These are phyloP conservation scores for Scutellaria minor DNA, from an alignment of 257 asterid genomes.

Conservation along the genomic window DNA sequence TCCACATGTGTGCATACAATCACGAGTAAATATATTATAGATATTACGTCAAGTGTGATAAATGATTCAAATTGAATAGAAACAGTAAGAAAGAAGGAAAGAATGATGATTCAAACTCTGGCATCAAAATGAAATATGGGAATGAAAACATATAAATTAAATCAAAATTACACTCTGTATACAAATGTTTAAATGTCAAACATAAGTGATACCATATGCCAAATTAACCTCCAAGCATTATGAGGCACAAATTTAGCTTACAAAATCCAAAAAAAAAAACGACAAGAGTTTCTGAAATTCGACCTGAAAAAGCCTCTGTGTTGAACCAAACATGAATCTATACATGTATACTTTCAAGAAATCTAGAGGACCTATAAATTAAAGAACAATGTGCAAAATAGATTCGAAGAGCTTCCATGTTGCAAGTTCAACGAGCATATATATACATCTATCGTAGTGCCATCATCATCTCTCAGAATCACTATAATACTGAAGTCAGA, in stretches of 20 bases:
- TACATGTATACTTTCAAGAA: conserved; percentile 40
- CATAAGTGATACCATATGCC: conserved; percentile 17
- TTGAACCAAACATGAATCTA: conserved; percentile 37
- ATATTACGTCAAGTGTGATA: background rate
- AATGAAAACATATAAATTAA: conserved; percentile 17
- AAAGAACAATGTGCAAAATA: conserved; percentile 29
- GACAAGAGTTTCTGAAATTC: conserved; percentile 6
- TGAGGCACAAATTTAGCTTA: conserved; percentile 30
- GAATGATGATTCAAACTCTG: background rate
- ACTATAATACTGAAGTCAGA: conserved; percentile 28
- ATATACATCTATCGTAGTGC: conserved; percentile 23
- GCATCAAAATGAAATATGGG: background rate
- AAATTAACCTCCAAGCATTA: conserved; percentile 28
- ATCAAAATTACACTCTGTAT: background rate
- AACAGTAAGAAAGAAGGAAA: background rate
- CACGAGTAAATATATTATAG: no score
- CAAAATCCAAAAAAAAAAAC: conserved; percentile 26
- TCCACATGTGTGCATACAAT: no score
- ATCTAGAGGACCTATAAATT: conserved; percentile 30
- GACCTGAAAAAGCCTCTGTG: conserved; percentile 15
- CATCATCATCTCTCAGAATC: conserved; percentile 26
- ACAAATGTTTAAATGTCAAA: conserved; percentile 33
- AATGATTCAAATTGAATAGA: background rate
- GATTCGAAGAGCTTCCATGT: conserved; percentile 16
- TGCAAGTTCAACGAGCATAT: conserved; percentile 16